Conservation (phyloP, 352 stramenopile genomes). For the Phytophthora ramorum region DNA sequence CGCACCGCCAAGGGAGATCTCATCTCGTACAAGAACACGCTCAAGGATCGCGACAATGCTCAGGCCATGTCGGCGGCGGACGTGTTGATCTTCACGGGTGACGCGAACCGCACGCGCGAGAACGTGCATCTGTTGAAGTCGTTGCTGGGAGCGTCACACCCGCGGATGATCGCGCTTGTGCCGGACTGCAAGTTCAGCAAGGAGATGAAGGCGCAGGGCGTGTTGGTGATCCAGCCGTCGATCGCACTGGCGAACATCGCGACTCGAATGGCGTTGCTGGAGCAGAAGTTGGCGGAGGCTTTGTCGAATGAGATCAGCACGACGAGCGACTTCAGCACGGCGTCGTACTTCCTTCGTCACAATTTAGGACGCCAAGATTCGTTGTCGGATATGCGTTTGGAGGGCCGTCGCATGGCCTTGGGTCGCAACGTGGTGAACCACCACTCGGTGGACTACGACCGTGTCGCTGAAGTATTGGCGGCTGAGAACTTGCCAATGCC, state of each 20-base stretch:
- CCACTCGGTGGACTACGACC: conserved; percentile 69
- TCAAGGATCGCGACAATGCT: conserved; percentile 47
- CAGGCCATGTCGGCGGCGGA: conserved; percentile 55
- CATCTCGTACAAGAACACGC: conserved; percentile 72
- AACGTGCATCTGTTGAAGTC: conserved; percentile 57
- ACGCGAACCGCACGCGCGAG: conserved; percentile 52
- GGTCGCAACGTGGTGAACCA: conserved; percentile 71
- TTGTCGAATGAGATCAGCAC: conserved; percentile 58
- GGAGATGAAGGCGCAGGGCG: too few species aligned
- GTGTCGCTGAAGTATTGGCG: conserved; percentile 39
- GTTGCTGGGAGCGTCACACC: conserved; percentile 43
- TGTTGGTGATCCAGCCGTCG: conserved; percentile 68
- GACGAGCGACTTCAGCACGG: conserved; percentile 52
- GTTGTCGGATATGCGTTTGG: conserved; percentile 54
- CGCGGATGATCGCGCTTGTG: conserved; percentile 65
- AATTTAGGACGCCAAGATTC: conserved; percentile 40
- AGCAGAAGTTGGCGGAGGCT: conserved; percentile 43
- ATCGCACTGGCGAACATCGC: conserved; percentile 72
- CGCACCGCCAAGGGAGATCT: conserved; percentile 59
- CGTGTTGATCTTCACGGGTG: conserved; percentile 69
- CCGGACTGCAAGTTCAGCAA: conserved; percentile 53
- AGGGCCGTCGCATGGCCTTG: conserved; percentile 43
- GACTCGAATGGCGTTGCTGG: conserved; percentile 67
- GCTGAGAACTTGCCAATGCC: conserved; percentile 51
- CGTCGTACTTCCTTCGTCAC: conserved; percentile 61